Percentiles rank a stretch among this genome's conserved stretches.
phyloP scores from a whole-genome alignment of 345 rosid species.

The Carallia pectinifolia region DNA sequence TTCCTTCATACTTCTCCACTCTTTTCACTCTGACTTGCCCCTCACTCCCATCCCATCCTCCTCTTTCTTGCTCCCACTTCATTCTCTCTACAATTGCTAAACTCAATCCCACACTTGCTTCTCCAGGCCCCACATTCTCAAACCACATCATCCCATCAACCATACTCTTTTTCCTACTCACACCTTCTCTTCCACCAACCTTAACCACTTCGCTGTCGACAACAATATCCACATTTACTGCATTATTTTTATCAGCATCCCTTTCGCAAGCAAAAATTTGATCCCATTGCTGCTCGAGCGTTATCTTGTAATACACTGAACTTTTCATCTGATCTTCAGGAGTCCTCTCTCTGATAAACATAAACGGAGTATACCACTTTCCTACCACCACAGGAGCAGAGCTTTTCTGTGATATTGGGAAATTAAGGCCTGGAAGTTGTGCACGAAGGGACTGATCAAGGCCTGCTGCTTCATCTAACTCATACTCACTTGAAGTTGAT shows the following conservation, averaged over 20 bases:
- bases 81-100: slow-evolving; percentile 17
- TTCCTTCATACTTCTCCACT: slow-evolving; percentile 2
- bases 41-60: slow-evolving; percentile 9
- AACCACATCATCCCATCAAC: slow-evolving; percentile 15
- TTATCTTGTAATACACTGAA: slow-evolving; percentile 20
- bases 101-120: neutral
- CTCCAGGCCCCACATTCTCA: neutral
- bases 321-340: slow-evolving; percentile 12
- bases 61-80: slow-evolving; percentile 13
- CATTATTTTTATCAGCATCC: neutral
- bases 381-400: slow-evolving; percentile 10
- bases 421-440: slow-evolving; percentile 16
- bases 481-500: slow-evolving; percentile 7
- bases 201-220: neutral
- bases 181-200: neutral
- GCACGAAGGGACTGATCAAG: slow-evolving; percentile 10
- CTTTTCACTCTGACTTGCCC: slow-evolving; percentile 4
- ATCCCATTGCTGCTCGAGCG: slow-evolving; percentile 20
- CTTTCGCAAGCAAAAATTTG: slow-evolving; percentile 2
- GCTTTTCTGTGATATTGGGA: slow-evolving; percentile 3
- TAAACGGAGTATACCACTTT: slow-evolving; percentile 28
- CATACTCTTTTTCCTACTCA: neutral
- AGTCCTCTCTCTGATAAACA: slow-evolving; percentile 13
- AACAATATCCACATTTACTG: slow-evolving; percentile 6
- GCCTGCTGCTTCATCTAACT: slow-evolving; percentile 24